phyloP scores from a whole-genome alignment of 1,284 basidiomycete genomes.

The Moesziomyces antarcticus region DNA sequence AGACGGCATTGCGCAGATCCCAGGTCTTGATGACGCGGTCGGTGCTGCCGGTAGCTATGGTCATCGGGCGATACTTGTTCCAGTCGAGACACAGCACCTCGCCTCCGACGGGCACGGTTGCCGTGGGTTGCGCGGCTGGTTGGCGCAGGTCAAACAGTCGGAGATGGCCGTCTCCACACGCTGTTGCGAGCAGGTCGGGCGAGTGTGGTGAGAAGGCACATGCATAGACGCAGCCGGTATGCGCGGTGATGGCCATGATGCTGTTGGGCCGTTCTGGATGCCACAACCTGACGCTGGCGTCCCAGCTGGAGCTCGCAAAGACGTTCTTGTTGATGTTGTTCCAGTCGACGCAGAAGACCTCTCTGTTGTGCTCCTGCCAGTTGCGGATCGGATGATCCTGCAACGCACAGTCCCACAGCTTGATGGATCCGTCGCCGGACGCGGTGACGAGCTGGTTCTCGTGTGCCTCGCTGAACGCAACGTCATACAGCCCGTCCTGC shows the following conservation, averaged over 20 bases:
- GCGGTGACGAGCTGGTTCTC: conserved; percentile 92
- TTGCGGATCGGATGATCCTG: conserved; percentile 87
- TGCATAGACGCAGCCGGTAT: conserved; percentile 85
- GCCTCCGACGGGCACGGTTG: conserved; percentile 57
- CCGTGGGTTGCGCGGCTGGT: conserved; percentile 8
- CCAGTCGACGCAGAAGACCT: conserved; percentile 97
- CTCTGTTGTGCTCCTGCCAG: conserved; percentile 92
- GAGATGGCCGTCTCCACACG: conserved; percentile 76
- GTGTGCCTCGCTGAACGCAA: conserved; percentile 91
- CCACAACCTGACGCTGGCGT: conserved; percentile 91
- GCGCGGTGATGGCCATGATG: conserved; percentile 81
- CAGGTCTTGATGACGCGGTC: conserved; percentile 83
- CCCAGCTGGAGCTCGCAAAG: conserved; percentile 88
- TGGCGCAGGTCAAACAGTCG: conserved; percentile 60
- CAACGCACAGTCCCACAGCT: conserved; percentile 88
- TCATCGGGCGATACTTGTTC: conserved; percentile 88
- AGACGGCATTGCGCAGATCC: conserved; percentile 72
- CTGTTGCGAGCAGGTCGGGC: conserved; percentile 81
- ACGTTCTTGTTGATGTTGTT: conserved; percentile 90
- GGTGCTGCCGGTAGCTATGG: conserved; percentile 82
- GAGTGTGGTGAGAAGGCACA: conserved; percentile 91
- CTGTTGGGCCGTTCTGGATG: conserved; percentile 82
- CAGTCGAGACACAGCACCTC: conserved; percentile 80
- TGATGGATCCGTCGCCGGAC: conserved; percentile 90
- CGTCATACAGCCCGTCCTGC: conserved; percentile 90